A percentile compares a stretch with the other conserved stretches of the same genome.
phyloP scores from a whole-genome alignment of 805 yeast species.

The Sungouiozyma ichnusensis region DNA sequence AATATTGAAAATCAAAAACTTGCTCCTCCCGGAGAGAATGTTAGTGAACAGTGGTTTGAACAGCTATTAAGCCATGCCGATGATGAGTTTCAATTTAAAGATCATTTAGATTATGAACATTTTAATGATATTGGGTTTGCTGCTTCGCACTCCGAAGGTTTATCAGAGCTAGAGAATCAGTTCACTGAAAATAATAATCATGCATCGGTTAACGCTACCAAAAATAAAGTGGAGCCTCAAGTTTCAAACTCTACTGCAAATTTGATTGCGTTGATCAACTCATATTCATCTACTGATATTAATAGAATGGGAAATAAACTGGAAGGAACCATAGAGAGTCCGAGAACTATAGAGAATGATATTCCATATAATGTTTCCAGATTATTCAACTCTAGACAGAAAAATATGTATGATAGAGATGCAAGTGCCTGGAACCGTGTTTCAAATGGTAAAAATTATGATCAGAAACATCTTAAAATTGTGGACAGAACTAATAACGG shows the following conservation, averaged over 20 bases:
- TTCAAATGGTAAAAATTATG: background rate
- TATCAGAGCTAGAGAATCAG: background rate
- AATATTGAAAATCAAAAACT: background rate
- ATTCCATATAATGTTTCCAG: constrained; percentile 38
- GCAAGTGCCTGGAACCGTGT: background rate
- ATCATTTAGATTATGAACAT: constrained; percentile 33
- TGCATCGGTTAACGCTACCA: background rate
- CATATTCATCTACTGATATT: background rate
- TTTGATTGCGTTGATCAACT: background rate
- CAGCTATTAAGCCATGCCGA: constrained; percentile 7
- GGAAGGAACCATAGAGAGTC: background rate
- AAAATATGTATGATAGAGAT: constrained; percentile 35
- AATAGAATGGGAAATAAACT: background rate
- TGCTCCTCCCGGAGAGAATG: background rate
- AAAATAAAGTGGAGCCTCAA: background rate
- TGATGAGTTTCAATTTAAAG: constrained; percentile 42
- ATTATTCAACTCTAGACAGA: constrained; percentile 54
- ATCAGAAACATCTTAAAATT: background rate
- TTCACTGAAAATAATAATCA: background rate
- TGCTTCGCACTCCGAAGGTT: background rate
- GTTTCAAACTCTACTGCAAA: background rate
- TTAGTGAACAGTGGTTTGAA: constrained; percentile 2
- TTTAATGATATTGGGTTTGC: constrained; percentile 50
- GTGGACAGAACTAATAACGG: background rate
- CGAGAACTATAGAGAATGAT: background rate